A percentile compares a stretch with the other conserved stretches of the same genome.
phyloP scores from a whole-genome alignment of 192 early-diverging fungal species.

The Coemansia reversa region DNA sequence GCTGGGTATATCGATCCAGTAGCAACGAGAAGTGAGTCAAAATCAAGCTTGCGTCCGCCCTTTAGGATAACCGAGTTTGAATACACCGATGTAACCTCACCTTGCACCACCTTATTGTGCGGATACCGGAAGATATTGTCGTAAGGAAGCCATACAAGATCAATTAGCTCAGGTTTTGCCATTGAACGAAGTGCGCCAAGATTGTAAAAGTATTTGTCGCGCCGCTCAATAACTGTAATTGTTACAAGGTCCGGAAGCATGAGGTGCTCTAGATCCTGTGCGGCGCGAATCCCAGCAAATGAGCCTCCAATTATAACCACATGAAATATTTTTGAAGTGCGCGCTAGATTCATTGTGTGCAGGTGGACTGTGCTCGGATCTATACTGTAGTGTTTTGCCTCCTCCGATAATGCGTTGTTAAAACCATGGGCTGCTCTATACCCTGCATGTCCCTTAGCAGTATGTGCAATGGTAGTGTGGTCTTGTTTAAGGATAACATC shows the following conservation, averaged over 20 bases:
- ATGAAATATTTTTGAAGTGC: slow-evolving; percentile 55
- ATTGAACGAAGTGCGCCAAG: slow-evolving; percentile 47
- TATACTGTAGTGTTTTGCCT: slow-evolving; percentile 10
- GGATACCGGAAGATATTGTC: slow-evolving; percentile 43
- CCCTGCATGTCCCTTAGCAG: background rate
- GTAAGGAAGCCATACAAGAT: slow-evolving; percentile 52
- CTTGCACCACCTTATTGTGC: slow-evolving; percentile 51
- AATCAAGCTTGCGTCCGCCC: slow-evolving; percentile 46
- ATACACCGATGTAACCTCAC: slow-evolving; percentile 46
- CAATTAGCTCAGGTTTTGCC: slow-evolving; percentile 47
- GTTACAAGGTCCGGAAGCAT: slow-evolving; percentile 32
- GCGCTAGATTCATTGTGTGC: slow-evolving; percentile 39
- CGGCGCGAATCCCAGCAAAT: slow-evolving; percentile 53
- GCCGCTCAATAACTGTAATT: slow-evolving; percentile 54
- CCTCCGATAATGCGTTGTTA: background rate
- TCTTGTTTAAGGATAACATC: too few species aligned
- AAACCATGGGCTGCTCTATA: background rate
- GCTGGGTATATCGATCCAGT: slow-evolving; percentile 52
- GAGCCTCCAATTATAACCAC: slow-evolving; percentile 54
- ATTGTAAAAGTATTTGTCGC: slow-evolving; percentile 56
- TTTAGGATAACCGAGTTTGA: slow-evolving; percentile 50
- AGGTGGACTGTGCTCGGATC: slow-evolving; percentile 16
- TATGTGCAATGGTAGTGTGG: too few species aligned
- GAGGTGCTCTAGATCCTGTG: slow-evolving; percentile 50
- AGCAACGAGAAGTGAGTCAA: slow-evolving; percentile 53